Conservation (phyloP, 805 yeast species). For the Lipomyces orientalis region DNA sequence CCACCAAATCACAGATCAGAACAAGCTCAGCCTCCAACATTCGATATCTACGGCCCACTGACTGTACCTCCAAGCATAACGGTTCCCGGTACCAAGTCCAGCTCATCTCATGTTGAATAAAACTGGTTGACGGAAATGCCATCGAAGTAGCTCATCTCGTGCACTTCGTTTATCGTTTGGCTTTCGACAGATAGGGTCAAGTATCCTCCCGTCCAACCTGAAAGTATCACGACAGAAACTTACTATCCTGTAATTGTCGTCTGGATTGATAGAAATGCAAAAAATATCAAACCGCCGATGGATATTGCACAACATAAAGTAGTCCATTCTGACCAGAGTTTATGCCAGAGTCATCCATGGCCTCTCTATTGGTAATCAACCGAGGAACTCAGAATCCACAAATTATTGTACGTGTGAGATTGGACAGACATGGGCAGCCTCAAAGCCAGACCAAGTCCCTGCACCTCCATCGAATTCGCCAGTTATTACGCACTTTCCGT, state of each 20-base stretch:
- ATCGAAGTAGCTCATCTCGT: conserved; percentile 7
- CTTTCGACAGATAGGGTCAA: conserved; percentile 28
- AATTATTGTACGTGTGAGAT: background rate
- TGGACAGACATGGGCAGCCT: background rate
- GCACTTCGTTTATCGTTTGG: conserved; percentile 13
- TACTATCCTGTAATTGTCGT: conserved; percentile 41
- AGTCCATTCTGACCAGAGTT: too few species aligned
- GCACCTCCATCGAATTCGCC: background rate
- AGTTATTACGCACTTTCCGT: background rate
- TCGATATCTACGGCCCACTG: conserved; percentile 37
- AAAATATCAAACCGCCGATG: background rate
- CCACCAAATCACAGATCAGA: too few species aligned
- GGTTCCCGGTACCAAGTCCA: background rate
- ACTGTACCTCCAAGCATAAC: conserved; percentile 40
- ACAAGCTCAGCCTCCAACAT: too few species aligned
- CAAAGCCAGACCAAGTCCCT: background rate
- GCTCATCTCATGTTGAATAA: background rate
- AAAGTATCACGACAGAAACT: conserved; percentile 45
- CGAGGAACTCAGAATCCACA: background rate
- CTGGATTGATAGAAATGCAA: conserved; percentile 21
- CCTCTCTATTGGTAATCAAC: background rate
- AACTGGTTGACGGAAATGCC: conserved; percentile 6
- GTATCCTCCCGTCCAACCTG: too few species aligned
- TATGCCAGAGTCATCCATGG: too few species aligned
- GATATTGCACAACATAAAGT: too few species aligned